These are phyloP conservation scores for Raffaelea albimanens DNA, from an alignment of 2,329 filamentous ascomycete species.

Conservation along the genomic window DNA sequence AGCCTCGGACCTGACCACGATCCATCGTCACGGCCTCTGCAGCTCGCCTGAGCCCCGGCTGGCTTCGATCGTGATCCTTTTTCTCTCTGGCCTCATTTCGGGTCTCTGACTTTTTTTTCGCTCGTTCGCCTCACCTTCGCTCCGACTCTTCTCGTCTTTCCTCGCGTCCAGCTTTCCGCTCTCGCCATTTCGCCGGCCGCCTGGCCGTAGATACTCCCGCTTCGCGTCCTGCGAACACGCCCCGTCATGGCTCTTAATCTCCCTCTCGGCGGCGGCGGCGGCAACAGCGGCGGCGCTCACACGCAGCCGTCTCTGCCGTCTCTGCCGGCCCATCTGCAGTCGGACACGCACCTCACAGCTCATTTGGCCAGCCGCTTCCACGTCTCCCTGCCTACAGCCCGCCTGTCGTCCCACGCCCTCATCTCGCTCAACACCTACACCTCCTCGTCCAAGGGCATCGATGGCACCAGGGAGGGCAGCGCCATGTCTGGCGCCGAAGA, in stretches of 20 bases:
- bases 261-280: constrained; percentile 31
- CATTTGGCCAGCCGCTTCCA: constrained; percentile 87
- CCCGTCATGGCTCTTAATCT: constrained; percentile 51
- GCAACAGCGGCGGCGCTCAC: constrained; percentile 51
- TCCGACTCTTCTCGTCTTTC: neutral
- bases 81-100: neutral
- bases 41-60: no score
- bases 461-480: constrained; percentile 87
- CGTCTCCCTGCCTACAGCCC: constrained; percentile 77
- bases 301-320: constrained; percentile 81
- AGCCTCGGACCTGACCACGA: no score
- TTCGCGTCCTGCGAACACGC: constrained; percentile 12
- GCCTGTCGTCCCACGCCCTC: constrained; percentile 82
- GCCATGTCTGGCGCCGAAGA: constrained; percentile 90
- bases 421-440: constrained; percentile 94
- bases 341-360: constrained; percentile 58
- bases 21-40: no score
- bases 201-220: constrained; percentile 1
- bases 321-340: constrained; percentile 71
- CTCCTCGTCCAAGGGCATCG: constrained; percentile 74
- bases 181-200: neutral
- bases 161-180: neutral
- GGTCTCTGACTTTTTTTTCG: neutral
- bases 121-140: neutral
- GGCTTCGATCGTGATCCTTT: neutral